Evolutionary conservation across 768 basidiomycete species (phyloP).

Genomic region (Lactarius psammicola): DNA sequence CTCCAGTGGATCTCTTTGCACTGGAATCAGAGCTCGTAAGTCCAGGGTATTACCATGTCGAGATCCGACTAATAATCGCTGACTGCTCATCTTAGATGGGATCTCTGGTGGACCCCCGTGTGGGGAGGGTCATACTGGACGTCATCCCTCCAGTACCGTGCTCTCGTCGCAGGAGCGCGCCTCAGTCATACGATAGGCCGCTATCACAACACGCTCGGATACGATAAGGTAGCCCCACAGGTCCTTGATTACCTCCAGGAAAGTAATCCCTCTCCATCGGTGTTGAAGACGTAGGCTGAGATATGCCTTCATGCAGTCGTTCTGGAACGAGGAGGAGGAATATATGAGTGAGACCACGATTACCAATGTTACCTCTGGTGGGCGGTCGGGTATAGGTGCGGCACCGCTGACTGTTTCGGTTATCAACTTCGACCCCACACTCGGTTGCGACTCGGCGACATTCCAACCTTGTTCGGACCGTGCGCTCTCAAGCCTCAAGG

Average conservation of each 20-base stretch:
- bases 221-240: not conserved
- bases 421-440: not conserved
- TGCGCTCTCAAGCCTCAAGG: conserved; percentile 4
- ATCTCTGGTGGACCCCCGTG: too few relatives aligned
- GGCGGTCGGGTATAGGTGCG: not conserved
- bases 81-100: too few relatives aligned
- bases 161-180: not conserved
- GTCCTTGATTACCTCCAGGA: not conserved
- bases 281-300: not conserved
- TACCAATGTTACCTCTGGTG: not conserved
- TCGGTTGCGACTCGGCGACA: too few relatives aligned
- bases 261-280: not conserved
- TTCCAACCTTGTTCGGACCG: not conserved
- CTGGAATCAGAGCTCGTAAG: not conserved
- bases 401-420: not conserved
- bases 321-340: not conserved
- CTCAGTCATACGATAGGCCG: not conserved
- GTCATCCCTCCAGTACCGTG: not conserved
- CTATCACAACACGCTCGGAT: not conserved
- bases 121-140: not conserved
- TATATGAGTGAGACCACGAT: not conserved
- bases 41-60: not conserved
- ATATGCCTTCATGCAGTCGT: not conserved
- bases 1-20: not conserved
- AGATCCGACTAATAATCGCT: too few relatives aligned